Percentiles rank a stretch among this genome's conserved stretches.
These are phyloP conservation scores for Scedosporium apiospermum DNA, from an alignment of 2,329 filamentous ascomycete species.

Conservation along the genomic window DNA sequence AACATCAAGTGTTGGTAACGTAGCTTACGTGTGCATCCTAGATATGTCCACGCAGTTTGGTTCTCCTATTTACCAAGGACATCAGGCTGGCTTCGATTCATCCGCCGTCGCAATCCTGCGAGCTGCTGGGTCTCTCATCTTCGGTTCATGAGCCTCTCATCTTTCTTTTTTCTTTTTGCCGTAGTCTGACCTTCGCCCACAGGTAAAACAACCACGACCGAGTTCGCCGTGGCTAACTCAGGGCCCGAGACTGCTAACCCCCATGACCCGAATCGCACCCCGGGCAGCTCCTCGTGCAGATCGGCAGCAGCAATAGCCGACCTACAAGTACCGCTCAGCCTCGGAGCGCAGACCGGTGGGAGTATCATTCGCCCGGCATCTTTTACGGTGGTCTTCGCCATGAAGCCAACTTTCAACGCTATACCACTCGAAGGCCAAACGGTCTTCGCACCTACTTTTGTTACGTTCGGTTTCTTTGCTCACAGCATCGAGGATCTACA, in stretches of 20 bases:
- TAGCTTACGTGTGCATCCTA: too few relatives aligned
- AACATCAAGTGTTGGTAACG: too few relatives aligned
- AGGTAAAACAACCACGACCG: conserved; percentile 45
- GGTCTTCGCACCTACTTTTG: too few relatives aligned
- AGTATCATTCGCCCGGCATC: conserved; percentile 54
- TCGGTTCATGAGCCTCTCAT: conserved; percentile 15
- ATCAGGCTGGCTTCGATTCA: conserved; percentile 15
- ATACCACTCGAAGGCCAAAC: too few relatives aligned
- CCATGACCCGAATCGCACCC: conserved; percentile 54
- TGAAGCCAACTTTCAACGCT: too few relatives aligned
- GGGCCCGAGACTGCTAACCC: conserved; percentile 51
- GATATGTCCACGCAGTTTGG: conserved; percentile 15
- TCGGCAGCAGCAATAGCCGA: conserved; percentile 59
- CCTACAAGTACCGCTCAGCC: conserved; percentile 47
- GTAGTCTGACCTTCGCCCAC: too few relatives aligned
- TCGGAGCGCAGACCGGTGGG: conserved; percentile 60
- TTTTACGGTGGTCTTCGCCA: conserved; percentile 43
- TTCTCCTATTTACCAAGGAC: conserved; percentile 45
- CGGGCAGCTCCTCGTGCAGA: conserved; percentile 59
- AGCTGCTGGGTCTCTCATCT: conserved; percentile 45
- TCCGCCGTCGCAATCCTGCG: conserved; percentile 37
- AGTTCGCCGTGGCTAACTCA: conserved; percentile 48
- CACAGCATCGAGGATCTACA: too few relatives aligned
- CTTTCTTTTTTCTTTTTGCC: too few relatives aligned
- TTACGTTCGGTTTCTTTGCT: too few relatives aligned